Base-by-base conservation (phyloP, 306 rosid species). In the Nissolia schottii region DNA sequence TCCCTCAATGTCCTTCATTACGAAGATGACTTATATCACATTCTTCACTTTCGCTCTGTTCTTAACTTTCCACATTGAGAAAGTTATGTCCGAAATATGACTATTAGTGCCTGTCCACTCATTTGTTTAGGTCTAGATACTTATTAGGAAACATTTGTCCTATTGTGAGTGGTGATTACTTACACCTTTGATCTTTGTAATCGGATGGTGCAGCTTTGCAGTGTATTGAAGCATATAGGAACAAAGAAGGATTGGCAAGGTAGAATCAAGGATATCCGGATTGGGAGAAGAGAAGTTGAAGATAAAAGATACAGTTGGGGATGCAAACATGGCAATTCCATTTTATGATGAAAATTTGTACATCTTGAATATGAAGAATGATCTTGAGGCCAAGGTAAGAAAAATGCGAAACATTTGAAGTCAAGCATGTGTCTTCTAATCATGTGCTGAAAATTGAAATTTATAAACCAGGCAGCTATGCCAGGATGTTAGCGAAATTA, bases 171-270 rank as follows among this genome's bases (percentile, higher is more conserved):
- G 60, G 45, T 58, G 18, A 13, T 55, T 70, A 63, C 65, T 71
- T 60, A 22, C 41, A 16, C n/a, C 7, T 12, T 56, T 48, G 48
- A 35, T 63, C 35, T 29, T 76, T 77, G 60, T 70, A 15, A 70
- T 76, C 67, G 79, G 59, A 37, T 78, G 61, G 48, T 86, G 77
- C 79, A 86, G 97, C 76, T 72, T 74, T 55, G 40, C 60, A 48
- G 71, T 62, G 92, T 90, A 81, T 71, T n/a, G 3, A 87, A 82
- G 85, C 69, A 51, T 59, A 68, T 83, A 67, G 91, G 85, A 72
- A 88, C 81, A 49, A 94, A 88, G 70, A 96, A 85, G 66, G 99
- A 95, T 78, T 95, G 97, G 99, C 97, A 91, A 82, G 96, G 88
- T 61, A 92, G 76, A 66, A 63, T 95, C 43, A 89, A 77, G 77